Base-by-base conservation (phyloP, 1,284 basidiomycete species). In the Marasmius sp. region DNA sequence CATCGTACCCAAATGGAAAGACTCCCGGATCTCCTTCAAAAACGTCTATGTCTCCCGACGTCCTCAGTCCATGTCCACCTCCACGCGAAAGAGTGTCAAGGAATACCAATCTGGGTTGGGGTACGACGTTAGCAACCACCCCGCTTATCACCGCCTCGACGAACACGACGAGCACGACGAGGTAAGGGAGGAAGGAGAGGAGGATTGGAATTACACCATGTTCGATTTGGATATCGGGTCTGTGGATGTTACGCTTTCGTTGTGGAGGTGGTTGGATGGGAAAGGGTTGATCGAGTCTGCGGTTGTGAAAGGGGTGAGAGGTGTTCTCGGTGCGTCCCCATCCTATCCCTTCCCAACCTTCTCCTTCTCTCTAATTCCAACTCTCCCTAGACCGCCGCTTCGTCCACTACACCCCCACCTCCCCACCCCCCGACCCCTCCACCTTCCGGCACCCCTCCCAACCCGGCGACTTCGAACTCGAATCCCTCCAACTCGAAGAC, bases 1-100 rank as follows among this genome's bases (percentile, higher is more conserved):
- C 34, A 96, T 99, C 68, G 95, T 99, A 5, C 97, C 97, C 3
- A 95, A 95, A 73, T 98, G 97, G 95, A 94, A 94, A 64, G 94
- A 97, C 69, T 96, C 94, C 14, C 89, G 91, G 20, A 93, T 99
- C 64, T 95, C 94, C 1, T 97, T 99, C 83, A 94, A 95, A 71
- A 98, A 98, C 68, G 96, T 99, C 50, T 98, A 94, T 70, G 83
- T 99, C 50, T 96, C 95, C 11, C 88, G 94, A 2, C 85, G 94
- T 6, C 91, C 93, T 1, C 68, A 71, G 5, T 60, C 72, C 7
- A 58, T 41, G 22, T 27, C 27, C 27, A 2, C 27, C n/a, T n/a
- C n/a, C n/a, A n/a, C n/a, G n/a, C n/a, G n/a, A n/a, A n/a, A n/a
- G n/a, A n/a, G n/a, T n/a, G n/a, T 69, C 38, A 66, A 72, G 10